Percentiles rank a stretch among this genome's conserved stretches.
These are phyloP conservation scores for Populus alba DNA, from an alignment of 345 rosid genomes.

Conservation along the genomic window DNA sequence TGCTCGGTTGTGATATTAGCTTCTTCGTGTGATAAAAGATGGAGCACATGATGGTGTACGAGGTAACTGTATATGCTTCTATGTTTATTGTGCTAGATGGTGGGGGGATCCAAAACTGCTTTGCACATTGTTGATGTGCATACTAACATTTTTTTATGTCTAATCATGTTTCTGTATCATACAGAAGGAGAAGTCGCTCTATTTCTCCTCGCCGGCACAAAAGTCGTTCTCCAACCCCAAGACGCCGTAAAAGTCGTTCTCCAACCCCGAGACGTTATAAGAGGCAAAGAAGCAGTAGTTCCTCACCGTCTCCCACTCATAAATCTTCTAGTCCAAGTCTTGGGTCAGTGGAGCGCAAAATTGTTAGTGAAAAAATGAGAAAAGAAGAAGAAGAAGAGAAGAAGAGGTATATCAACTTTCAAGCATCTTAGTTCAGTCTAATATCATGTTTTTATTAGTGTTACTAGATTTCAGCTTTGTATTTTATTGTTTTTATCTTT, in stretches of 20 bases:
- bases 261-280: slow-evolving; percentile 66
- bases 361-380: slow-evolving; percentile 60
- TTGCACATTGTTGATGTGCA: slow-evolving; percentile 24
- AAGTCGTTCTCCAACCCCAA: slow-evolving; percentile 62
- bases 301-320: slow-evolving; percentile 61
- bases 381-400: slow-evolving; percentile 80
- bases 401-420: slow-evolving; percentile 61
- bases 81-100: slow-evolving; percentile 34
- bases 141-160: slow-evolving; percentile 32
- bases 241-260: slow-evolving; percentile 69
- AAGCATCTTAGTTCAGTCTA: background rate
- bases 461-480: slow-evolving; percentile 2
- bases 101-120: slow-evolving; percentile 32
- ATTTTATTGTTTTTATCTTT: background rate
- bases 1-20: slow-evolving; percentile 80
- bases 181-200: slow-evolving; percentile 82
- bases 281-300: slow-evolving; percentile 78
- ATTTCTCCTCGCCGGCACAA: slow-evolving; percentile 62
- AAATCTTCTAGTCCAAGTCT: slow-evolving; percentile 60
- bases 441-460: background rate
- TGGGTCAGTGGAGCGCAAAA: slow-evolving; percentile 61
- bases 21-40: slow-evolving; percentile 90
- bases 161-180: slow-evolving; percentile 34
- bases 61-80: slow-evolving; percentile 89
- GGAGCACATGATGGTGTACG: slow-evolving; percentile 77